These are phyloP conservation scores for Colletotrichum godetiae DNA, from an alignment of 2,329 filamentous ascomycete species.

Conservation along the genomic window DNA sequence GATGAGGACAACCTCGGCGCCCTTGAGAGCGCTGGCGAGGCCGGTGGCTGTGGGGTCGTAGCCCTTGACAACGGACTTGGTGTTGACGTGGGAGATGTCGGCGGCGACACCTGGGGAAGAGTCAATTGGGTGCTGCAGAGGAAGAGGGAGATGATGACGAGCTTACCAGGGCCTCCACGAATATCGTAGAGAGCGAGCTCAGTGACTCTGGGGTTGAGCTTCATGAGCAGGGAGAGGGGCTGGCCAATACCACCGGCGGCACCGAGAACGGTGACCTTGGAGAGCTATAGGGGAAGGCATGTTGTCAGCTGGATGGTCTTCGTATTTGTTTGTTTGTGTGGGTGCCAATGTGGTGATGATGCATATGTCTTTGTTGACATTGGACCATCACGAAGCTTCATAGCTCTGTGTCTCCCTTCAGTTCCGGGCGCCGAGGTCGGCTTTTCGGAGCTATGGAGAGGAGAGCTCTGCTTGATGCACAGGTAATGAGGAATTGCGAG, in stretches of 20 bases:
- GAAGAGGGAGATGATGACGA: neutral
- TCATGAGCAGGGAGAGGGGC: constrained; percentile 95
- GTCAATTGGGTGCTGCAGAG: constrained; percentile 36
- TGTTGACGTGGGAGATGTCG: constrained; percentile 99
- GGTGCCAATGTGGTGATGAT: neutral
- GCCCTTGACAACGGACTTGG: constrained; percentile 93
- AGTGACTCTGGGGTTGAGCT: constrained; percentile 95
- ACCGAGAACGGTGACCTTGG: constrained; percentile 97
- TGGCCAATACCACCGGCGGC: constrained; percentile 98
- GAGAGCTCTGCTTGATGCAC: constrained; percentile 16
- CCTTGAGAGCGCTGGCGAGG: constrained; percentile 84
- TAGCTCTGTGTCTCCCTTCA: neutral
- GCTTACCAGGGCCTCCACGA: constrained; percentile 88
- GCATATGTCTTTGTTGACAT: neutral
- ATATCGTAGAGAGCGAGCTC: constrained; percentile 99
- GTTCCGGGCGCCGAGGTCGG: constrained; percentile 26
- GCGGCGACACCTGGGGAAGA: constrained; percentile 86
- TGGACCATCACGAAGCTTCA: constrained; percentile 8
- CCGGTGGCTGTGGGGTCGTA: constrained; percentile 83
- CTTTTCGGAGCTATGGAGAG: constrained; percentile 26
- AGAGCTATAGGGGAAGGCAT: constrained; percentile 69
- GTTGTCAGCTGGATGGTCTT: constrained; percentile 36
- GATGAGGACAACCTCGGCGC: constrained; percentile 93
- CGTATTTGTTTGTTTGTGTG: neutral
- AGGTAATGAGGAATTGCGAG: constrained; percentile 11